These are phyloP conservation scores for Morella rubra DNA, from an alignment of 306 rosid genomes.

Conservation along the genomic window DNA sequence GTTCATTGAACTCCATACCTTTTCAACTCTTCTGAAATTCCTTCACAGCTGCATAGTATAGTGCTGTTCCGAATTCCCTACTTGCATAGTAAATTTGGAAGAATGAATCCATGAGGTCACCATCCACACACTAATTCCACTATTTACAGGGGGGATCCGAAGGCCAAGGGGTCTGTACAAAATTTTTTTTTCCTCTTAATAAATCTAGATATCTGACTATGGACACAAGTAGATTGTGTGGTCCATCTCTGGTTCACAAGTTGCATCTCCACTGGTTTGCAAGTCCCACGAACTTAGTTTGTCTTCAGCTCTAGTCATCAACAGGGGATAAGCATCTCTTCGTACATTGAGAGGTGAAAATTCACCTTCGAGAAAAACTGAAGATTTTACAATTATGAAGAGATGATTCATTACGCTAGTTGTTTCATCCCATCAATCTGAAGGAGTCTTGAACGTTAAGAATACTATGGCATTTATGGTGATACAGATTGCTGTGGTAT, in stretches of 20 bases:
- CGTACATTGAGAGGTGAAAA: background rate
- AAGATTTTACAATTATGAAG: background rate
- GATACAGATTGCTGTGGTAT: background rate
- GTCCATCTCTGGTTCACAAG: background rate
- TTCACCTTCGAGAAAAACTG: background rate
- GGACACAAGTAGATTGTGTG: background rate
- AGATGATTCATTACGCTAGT: too few relatives aligned
- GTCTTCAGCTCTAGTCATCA: background rate
- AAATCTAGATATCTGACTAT: background rate
- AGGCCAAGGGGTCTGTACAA: background rate
- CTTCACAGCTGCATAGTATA: too few relatives aligned
- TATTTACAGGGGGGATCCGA: background rate
- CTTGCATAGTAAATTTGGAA: too few relatives aligned
- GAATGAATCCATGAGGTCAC: background rate
- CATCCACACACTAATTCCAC: background rate
- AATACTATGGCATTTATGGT: background rate
- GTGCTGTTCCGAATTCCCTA: too few relatives aligned
- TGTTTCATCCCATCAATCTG: background rate
- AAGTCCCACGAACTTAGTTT: background rate
- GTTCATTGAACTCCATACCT: background rate
- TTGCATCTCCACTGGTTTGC: background rate
- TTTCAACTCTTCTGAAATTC: too few relatives aligned
- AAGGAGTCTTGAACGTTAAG: background rate
- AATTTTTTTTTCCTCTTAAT: background rate
- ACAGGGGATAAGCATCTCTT: background rate